Conservation (phyloP, 768 basidiomycete species). For the Lactarius indigo region DNA sequence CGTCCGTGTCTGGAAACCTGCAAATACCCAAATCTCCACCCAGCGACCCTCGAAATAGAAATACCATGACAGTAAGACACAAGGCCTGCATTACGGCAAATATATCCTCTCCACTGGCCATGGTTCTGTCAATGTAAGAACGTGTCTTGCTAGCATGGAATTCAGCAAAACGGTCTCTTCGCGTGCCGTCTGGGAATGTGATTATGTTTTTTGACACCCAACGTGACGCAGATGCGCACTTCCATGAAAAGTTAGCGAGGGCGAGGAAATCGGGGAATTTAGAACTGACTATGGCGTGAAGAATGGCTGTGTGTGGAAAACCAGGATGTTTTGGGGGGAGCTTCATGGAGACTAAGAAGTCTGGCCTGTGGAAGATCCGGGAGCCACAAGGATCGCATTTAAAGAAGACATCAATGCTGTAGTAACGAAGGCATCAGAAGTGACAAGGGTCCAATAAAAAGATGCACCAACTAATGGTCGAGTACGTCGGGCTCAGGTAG, state of each 20-base stretch:
- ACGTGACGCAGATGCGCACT: conserved; percentile 82
- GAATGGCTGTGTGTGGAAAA: conserved; percentile 85
- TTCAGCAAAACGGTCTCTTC: conserved; percentile 83
- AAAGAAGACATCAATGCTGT: conserved; percentile 84
- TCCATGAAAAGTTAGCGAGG: conserved; percentile 25
- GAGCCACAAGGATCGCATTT: conserved; percentile 84
- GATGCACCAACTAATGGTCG: conserved; percentile 65
- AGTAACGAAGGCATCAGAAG: conserved; percentile 7
- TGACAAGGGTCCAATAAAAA: background rate
- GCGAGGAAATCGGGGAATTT: conserved; percentile 8
- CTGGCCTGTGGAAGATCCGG: conserved; percentile 75
- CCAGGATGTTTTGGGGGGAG: conserved; percentile 75
- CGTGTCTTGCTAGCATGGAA: conserved; percentile 86
- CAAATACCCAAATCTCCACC: conserved; percentile 92
- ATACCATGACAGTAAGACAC: conserved; percentile 84
- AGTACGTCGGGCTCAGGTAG: conserved; percentile 71
- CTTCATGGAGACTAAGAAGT: conserved; percentile 76
- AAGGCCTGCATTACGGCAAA: conserved; percentile 87
- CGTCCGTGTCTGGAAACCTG: conserved; percentile 78
- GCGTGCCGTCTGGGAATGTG: conserved; percentile 66
- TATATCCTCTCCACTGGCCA: conserved; percentile 86
- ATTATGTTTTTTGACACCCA: conserved; percentile 73
- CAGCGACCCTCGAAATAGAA: conserved; percentile 86
- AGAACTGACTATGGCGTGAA: conserved; percentile 79
- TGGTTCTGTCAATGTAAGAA: conserved; percentile 82